Evolutionary conservation across 1,139 yeast species (phyloP).

Genomic region (Groenewaldozyma auringiensis): DNA sequence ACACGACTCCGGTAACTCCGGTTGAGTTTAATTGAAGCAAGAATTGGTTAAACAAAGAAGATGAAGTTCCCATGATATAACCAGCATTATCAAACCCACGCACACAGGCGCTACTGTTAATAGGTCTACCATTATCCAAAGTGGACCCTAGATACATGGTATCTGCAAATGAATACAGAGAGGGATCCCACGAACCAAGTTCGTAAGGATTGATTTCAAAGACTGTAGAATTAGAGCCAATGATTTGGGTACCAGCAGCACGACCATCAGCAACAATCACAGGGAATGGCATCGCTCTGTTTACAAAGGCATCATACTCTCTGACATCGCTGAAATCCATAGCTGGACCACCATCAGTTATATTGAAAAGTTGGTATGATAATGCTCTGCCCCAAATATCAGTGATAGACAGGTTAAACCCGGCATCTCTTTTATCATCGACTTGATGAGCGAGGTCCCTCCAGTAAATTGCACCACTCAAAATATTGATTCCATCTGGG

Average conservation of each 20-base stretch:
- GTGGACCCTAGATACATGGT: conserved; percentile 67
- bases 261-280: conserved; percentile 80
- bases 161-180: conserved; percentile 63
- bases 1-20: conserved; percentile 42
- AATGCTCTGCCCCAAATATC: conserved; percentile 92
- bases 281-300: conserved; percentile 81
- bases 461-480: conserved; percentile 59
- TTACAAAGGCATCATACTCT: conserved; percentile 45
- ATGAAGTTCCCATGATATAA: conserved; percentile 67
- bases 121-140: conserved; percentile 45
- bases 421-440: conserved; percentile 60
- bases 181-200: conserved; percentile 82
- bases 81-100: conserved; percentile 75
- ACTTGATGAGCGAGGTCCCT: conserved; percentile 46
- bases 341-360: conserved; percentile 53
- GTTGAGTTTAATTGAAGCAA: conserved; percentile 52
- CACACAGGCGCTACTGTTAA: conserved; percentile 37
- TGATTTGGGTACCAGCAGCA: conserved; percentile 48
- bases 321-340: conserved; percentile 60
- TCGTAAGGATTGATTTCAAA: conserved; percentile 82
- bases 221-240: conserved; percentile 62
- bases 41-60: conserved; percentile 69
- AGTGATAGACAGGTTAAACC: conserved; percentile 70
- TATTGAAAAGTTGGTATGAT: conserved; percentile 63
- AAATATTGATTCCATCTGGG: conserved; percentile 64